Conservation (phyloP, 2,329 filamentous ascomycete species). For the Hypomyces rosellus region DNA sequence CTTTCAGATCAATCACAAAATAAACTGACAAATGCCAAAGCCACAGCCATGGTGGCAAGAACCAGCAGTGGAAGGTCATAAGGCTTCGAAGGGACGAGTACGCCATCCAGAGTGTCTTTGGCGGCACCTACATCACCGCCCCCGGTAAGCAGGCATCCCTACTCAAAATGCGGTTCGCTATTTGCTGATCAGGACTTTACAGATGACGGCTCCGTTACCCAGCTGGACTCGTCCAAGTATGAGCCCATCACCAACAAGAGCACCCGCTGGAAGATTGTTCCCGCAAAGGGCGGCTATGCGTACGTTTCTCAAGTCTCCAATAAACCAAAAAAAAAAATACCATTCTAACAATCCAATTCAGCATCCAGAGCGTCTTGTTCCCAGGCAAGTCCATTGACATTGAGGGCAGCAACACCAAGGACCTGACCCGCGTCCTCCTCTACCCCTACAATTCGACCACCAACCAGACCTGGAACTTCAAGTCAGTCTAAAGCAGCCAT, state of each 20-base stretch:
- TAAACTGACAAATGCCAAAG: neutral
- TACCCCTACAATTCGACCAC: neutral
- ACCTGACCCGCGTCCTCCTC: conserved; percentile 4
- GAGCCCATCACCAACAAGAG: conserved; percentile 2
- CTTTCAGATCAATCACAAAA: neutral
- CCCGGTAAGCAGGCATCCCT: neutral
- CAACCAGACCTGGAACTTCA: conserved; percentile 6
- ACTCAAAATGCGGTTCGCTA: neutral
- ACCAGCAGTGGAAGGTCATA: conserved; percentile 5
- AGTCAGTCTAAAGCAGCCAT: neutral
- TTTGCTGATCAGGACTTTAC: neutral
- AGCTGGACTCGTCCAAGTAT: conserved; percentile 5
- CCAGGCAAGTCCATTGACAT: neutral
- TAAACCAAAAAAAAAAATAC: neutral
- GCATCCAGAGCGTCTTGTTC: conserved; percentile 2
- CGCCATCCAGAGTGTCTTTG: neutral
- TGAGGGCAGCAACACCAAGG: neutral
- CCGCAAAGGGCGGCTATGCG: neutral
- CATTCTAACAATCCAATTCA: neutral
- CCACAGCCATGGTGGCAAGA: neutral
- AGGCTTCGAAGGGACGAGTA: conserved; percentile 4
- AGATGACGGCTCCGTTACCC: conserved; percentile 1
- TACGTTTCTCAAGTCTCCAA: neutral
- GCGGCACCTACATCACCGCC: conserved; percentile 2
- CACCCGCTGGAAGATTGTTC: conserved; percentile 5